A percentile compares a stretch with the other conserved stretches of the same genome.
These are phyloP conservation scores for Pleurotus eryngii DNA, from an alignment of 768 basidiomycete species.

Conservation along the genomic window DNA sequence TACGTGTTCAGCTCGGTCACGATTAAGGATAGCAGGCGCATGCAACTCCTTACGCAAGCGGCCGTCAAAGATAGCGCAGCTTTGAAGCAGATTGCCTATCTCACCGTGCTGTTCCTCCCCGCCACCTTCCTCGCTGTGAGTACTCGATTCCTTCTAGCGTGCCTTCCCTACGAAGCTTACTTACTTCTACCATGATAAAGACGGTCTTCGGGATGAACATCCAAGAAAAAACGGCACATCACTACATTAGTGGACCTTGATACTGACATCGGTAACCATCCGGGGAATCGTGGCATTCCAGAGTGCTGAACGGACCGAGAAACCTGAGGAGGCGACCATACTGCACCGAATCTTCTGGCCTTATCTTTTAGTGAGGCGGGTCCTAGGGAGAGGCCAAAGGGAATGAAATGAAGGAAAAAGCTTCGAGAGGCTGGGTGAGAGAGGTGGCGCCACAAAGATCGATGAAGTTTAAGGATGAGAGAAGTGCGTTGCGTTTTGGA, in stretches of 20 bases:
- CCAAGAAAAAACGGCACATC: slow-evolving; percentile 30
- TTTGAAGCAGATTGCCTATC: slow-evolving; percentile 53
- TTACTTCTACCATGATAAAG: slow-evolving; percentile 17
- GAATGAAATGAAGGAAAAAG: no score
- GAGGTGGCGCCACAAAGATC: no score
- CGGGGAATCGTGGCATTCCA: slow-evolving; percentile 49
- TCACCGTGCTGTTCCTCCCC: slow-evolving; percentile 64
- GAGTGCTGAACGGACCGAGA: slow-evolving; percentile 21
- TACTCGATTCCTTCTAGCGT: not conserved
- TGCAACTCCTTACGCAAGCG: slow-evolving; percentile 37
- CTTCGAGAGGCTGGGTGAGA: no score
- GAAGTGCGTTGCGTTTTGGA: no score
- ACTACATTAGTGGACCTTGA: slow-evolving; percentile 36
- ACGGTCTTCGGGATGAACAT: slow-evolving; percentile 51
- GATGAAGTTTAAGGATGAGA: no score
- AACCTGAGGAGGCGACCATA: not conserved
- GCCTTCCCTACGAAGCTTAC: not conserved
- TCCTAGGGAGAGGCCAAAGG: no score
- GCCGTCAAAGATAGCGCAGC: slow-evolving; percentile 39
- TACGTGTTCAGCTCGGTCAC: slow-evolving; percentile 48
- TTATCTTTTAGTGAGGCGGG: not conserved
- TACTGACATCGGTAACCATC: slow-evolving; percentile 38
- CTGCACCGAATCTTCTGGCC: not conserved
- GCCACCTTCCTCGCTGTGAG: slow-evolving; percentile 45
- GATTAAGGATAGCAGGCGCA: slow-evolving; percentile 42